Base-by-base conservation (phyloP, 768 basidiomycete species). In the Pleurotus giganteus region DNA sequence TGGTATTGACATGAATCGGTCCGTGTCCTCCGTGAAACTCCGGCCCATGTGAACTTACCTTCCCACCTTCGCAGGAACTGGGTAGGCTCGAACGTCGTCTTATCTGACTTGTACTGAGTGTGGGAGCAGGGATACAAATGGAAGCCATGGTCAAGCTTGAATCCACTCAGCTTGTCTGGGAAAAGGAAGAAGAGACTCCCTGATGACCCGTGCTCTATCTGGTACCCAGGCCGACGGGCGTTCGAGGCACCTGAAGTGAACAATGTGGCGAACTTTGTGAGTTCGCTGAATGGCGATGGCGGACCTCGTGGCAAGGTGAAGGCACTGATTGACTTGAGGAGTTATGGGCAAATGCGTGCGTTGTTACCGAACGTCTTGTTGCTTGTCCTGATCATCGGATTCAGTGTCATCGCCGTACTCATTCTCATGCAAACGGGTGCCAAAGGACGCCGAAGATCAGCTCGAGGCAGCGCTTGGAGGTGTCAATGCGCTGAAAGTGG, bases 291-390 rank as follows among this genome's bases (percentile, higher is more conserved):
- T 5, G 49, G 49, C 6, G 49, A 29, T 11, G 49, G 49, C 9
- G 49, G 49, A 4, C 34, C 49, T 4, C 49, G 37, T 21, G 49
- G 31, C 12, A 74, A 77, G 57, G 70, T 90, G 13, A 73, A 78
- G 17, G 85, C 76, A 1, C 93, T 90, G 67, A 55, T 92, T 28
- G 90, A 93, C 68, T 65, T 92, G 47, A 76, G 92, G 58, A 88
- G 85, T 60, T 94, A 91, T 62, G 91, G 91, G 0, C 90, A 93
- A 65, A 86, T 91, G 79, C 65, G 89, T 91, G 61, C 55, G 88
- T 77, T 15, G 31, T 34, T 47, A 19, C n/a, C n/a, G n/a, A n/a
- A n/a, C n/a, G n/a, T n/a, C n/a, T 45, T 26, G 37, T 53, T 37
- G 15, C 39, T 53, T n/a, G n/a, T n/a, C n/a, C n/a, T n/a, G n/a